phyloP scores from a whole-genome alignment of 2,329 filamentous ascomycete species.

The Apiospora kogelbergensis region DNA sequence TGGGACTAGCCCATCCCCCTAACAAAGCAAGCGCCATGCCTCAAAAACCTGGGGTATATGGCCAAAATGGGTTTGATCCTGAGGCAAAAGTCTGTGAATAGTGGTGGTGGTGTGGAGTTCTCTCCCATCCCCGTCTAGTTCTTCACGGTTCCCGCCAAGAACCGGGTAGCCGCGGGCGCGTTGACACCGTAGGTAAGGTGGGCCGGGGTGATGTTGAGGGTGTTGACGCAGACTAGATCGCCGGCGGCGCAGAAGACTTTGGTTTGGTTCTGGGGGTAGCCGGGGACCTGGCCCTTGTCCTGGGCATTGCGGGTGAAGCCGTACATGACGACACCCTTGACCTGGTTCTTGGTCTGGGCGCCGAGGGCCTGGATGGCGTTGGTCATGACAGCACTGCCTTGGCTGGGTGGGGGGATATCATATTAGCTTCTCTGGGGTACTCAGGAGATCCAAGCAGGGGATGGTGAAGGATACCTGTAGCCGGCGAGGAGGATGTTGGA shows the following conservation, averaged over 20 bases:
- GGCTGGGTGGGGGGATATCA: slow-evolving; percentile 8
- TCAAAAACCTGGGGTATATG: too few species aligned
- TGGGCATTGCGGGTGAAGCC: slow-evolving; percentile 30
- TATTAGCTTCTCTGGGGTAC: background rate
- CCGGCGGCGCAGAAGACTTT: slow-evolving; percentile 26
- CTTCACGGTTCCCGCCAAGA: slow-evolving; percentile 17
- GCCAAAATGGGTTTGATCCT: too few species aligned
- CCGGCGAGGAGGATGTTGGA: slow-evolving; percentile 34
- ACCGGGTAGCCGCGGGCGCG: slow-evolving; percentile 20
- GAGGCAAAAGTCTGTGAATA: too few species aligned
- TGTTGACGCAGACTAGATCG: slow-evolving; percentile 26
- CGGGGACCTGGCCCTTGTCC: slow-evolving; percentile 23
- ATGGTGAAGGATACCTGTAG: slow-evolving; percentile 25
- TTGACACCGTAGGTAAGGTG: slow-evolving; percentile 25
- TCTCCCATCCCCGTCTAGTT: too few species aligned
- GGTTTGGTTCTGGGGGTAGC: slow-evolving; percentile 20
- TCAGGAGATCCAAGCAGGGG: too few species aligned
- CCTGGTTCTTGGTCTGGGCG: slow-evolving; percentile 14
- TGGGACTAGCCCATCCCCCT: too few species aligned
- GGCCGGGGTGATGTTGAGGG: slow-evolving; percentile 22
- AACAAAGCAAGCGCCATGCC: too few species aligned
- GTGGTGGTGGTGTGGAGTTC: too few species aligned
- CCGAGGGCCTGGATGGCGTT: slow-evolving; percentile 28
- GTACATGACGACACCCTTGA: slow-evolving; percentile 31
- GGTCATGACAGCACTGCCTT: slow-evolving; percentile 34